Percentiles rank a stretch among this genome's conserved stretches.
Conservation (phyloP, 2,329 filamentous ascomycete genomes). For the Sarocladiaceae sp. region DNA sequence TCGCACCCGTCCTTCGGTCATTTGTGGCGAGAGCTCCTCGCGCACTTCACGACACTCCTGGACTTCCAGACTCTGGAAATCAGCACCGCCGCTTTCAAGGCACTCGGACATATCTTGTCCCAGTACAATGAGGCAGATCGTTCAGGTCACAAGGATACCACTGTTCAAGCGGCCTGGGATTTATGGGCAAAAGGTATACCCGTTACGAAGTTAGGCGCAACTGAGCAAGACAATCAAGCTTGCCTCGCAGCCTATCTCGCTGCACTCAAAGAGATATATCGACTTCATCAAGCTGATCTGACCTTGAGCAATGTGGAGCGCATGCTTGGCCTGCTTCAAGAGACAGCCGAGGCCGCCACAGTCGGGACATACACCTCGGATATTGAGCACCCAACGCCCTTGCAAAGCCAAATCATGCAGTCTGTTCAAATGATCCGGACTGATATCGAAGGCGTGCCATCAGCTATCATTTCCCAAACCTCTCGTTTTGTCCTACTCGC, state of each 20-base stretch:
- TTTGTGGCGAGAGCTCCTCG: slow-evolving; percentile 72
- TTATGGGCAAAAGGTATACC: slow-evolving; percentile 68
- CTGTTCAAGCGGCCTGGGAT: slow-evolving; percentile 61
- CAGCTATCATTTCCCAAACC: slow-evolving; percentile 64
- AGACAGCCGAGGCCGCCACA: slow-evolving; percentile 67
- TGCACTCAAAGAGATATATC: slow-evolving; percentile 72
- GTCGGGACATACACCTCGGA: slow-evolving; percentile 66
- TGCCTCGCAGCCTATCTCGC: slow-evolving; percentile 82
- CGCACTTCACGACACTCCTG: slow-evolving; percentile 61
- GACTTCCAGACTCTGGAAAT: slow-evolving; percentile 63
- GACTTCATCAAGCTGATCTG: slow-evolving; percentile 63
- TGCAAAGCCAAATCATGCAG: slow-evolving; percentile 68
- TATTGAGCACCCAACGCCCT: slow-evolving; percentile 65
- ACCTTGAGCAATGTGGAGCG: slow-evolving; percentile 56
- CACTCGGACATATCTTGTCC: slow-evolving; percentile 59
- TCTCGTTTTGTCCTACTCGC: slow-evolving; percentile 69
- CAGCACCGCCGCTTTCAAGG: slow-evolving; percentile 67
- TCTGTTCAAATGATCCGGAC: slow-evolving; percentile 64
- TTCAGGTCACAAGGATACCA: slow-evolving; percentile 41
- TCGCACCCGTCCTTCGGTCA: slow-evolving; percentile 61
- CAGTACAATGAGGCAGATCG: slow-evolving; percentile 39
- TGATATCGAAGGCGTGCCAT: slow-evolving; percentile 59
- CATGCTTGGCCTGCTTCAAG: slow-evolving; percentile 68
- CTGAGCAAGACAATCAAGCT: slow-evolving; percentile 65
- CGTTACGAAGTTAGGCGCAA: slow-evolving; percentile 40